These are phyloP conservation scores for Nannochloris sp. DNA, from an alignment of 139 green algal species.

Conservation along the genomic window DNA sequence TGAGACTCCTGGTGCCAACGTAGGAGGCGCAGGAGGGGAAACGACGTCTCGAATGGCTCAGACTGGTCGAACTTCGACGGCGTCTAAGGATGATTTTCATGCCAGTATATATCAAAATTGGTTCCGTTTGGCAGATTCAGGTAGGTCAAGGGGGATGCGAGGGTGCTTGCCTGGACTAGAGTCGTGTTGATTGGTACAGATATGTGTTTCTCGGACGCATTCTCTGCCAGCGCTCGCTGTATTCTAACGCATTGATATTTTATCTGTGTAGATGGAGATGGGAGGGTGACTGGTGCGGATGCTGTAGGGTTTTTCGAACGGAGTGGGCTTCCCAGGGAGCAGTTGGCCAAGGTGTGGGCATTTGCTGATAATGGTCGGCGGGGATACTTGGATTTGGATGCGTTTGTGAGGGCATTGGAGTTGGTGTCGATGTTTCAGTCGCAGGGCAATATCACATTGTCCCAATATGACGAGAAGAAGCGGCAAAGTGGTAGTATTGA, in stretches of 20 bases:
- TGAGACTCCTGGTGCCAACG: neutral
- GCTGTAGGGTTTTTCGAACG: constrained; percentile 81
- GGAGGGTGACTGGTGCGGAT: constrained; percentile 52
- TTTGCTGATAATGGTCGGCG: constrained; percentile 41
- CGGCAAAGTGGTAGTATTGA: constrained; percentile 5
- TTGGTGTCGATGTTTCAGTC: constrained; percentile 34
- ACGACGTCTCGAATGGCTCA: no score
- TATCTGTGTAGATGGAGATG: constrained; percentile 44
- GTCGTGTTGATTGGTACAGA: no score
- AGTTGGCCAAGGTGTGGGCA: constrained; percentile 62
- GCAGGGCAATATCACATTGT: constrained; percentile 22
- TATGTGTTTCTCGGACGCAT: no score
- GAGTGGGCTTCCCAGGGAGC: constrained; percentile 57
- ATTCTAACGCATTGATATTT: neutral
- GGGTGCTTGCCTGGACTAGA: no score
- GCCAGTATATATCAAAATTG: constrained; percentile 19
- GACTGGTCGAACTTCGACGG: no score
- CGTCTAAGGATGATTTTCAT: no score
- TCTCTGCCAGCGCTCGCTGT: neutral
- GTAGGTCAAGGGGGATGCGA: no score
- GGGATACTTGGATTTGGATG: constrained; percentile 69
- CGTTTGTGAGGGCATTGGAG: constrained; percentile 59
- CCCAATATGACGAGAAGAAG: constrained; percentile 9
- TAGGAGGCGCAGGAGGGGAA: no score
- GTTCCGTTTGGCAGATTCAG: constrained; percentile 26